Evolutionary conservation across 768 basidiomycete species (phyloP).

Genomic region (Mycena haematopus): DNA sequence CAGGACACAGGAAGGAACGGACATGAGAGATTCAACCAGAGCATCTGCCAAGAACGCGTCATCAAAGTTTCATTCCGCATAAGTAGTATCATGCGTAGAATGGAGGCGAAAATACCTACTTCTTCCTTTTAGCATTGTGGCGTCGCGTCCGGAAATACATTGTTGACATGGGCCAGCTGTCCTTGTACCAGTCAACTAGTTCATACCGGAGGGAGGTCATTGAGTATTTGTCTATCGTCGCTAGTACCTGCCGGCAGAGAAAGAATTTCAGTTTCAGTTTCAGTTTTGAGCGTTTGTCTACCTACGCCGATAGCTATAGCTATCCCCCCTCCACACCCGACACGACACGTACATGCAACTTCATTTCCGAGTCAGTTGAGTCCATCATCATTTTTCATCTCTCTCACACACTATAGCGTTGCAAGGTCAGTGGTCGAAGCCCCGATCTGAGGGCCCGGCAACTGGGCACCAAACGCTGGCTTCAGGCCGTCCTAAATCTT

Average conservation of each 20-base stretch:
- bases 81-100: background rate
- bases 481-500: no score
- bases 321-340: background rate
- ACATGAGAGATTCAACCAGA: background rate
- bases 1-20: background rate
- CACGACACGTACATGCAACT: background rate
- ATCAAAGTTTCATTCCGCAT: background rate
- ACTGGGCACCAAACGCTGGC: no score
- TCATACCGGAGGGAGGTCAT: no score
- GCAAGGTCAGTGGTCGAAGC: no score
- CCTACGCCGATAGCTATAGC: no score
- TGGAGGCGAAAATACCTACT: background rate
- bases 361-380: background rate
- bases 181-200: background rate
- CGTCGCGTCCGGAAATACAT: background rate
- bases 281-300: constrained; percentile 1
- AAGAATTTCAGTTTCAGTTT: constrained; percentile 1
- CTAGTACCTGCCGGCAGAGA: no score
- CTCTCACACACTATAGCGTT: no score
- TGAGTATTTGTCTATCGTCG: background rate
- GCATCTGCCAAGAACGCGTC: background rate
- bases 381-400: background rate
- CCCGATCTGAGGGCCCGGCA: no score
- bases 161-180: background rate
- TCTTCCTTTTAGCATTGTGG: background rate